Percentiles rank a stretch among this genome's conserved stretches.
Evolutionary conservation across 2,329 filamentous ascomycete species (phyloP).

Genomic region (Zasmidium angulare): DNA sequence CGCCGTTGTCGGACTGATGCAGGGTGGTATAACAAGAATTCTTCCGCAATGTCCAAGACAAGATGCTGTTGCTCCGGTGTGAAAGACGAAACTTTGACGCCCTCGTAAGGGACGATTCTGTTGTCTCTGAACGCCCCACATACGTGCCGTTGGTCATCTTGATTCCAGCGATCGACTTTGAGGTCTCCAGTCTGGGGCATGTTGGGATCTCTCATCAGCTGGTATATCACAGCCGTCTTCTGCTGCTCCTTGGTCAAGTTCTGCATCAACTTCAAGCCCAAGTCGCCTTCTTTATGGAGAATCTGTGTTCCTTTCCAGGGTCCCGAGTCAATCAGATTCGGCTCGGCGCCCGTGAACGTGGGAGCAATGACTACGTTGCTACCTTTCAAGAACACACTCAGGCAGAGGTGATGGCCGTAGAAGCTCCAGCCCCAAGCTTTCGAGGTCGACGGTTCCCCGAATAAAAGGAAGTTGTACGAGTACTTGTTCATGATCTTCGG

Average conservation of each 20-base stretch:
- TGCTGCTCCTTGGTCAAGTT: constrained; percentile 52
- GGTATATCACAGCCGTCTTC: constrained; percentile 56
- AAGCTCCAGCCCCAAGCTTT: constrained; percentile 70
- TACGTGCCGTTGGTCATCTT: constrained; percentile 74
- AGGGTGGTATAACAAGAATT: constrained; percentile 71
- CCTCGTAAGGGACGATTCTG: constrained; percentile 70
- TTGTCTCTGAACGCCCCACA: constrained; percentile 80
- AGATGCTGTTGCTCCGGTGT: constrained; percentile 50
- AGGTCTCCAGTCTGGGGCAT: constrained; percentile 58
- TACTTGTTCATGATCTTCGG: constrained; percentile 68
- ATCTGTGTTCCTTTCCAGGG: constrained; percentile 65
- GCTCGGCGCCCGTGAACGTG: constrained; percentile 78
- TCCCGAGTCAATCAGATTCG: constrained; percentile 69
- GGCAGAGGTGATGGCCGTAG: constrained; percentile 77
- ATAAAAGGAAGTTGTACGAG: constrained; percentile 70
- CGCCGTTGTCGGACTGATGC: constrained; percentile 53
- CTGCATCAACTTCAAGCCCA: constrained; percentile 71
- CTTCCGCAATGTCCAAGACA: constrained; percentile 59
- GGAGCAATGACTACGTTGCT: constrained; percentile 68
- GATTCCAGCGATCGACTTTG: constrained; percentile 67
- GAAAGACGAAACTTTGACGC: constrained; percentile 57
- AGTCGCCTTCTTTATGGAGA: constrained; percentile 61
- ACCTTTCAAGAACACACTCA: constrained; percentile 67
- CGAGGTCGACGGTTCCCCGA: constrained; percentile 59
- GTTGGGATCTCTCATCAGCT: constrained; percentile 59